Evolutionary conservation across 2,329 filamentous ascomycete genomes (phyloP), one percentile per base, ranked within the genome.

Genomic region (Tetracladium maxilliforme): DNA sequence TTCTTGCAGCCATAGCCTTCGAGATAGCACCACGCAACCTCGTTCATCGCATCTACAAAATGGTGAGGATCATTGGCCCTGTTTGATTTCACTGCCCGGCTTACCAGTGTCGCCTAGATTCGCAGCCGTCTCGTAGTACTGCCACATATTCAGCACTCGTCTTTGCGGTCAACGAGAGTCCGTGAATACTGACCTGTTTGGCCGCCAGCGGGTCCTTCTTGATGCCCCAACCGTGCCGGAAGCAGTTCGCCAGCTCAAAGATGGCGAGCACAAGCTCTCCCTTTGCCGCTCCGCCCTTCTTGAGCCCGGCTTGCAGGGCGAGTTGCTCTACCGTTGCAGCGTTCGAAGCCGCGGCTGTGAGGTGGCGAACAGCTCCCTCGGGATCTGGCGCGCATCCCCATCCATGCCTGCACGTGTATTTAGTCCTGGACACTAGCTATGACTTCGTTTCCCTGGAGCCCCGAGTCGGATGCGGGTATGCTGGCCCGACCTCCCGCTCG

Each of bases 1-100:
- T 95, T 98, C 51, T 84, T 90, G 44, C 84, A 87, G 17, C 90
- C 90, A 52, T 92, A 93, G n/a, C 90, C 90, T 47, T 94, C 79
- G 15, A 92, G 52, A 61, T 90, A 95, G 58, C 90, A 98, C 83
- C 84, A 92, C 18, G 75, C 90, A 27, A 77, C 77, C 52, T 95
- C 87, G 46, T 94, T 93, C 86, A 95, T 93, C 30, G 86, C 90
- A 56, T 98, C 90, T 73, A 39, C 32, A 31, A 34, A 33, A 37
- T 32, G 33, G 33, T 44, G 19, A 45, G 38, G n/a, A n/a, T n/a
- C n/a, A 10, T 38, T 16, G 23, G 25, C 21, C 23, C 27, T 28
- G 19, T 27, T 22, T 21, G 10, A 11, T 16, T 16, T 11, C 20
- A 17, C 9, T 19, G 9, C 30, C 29, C 22, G 29, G 50, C 65